Conservation (phyloP, 2,329 filamentous ascomycete species). For the Penicillium janthinellum region DNA sequence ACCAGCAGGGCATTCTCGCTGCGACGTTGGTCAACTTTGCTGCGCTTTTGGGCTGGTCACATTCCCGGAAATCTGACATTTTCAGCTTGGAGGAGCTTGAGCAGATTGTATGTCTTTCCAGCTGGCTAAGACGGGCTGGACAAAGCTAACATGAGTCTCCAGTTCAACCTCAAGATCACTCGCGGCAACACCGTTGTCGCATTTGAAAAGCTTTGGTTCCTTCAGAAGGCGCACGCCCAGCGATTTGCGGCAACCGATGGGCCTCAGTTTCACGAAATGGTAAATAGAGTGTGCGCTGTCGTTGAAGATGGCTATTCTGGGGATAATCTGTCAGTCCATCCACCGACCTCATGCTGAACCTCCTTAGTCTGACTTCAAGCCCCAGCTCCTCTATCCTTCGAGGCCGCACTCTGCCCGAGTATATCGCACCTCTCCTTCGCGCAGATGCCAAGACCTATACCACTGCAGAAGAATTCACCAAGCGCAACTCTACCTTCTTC, state of each 20-base stretch:
- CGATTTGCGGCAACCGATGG: constrained; percentile 51
- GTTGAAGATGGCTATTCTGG: constrained; percentile 27
- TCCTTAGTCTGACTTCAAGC: constrained; percentile 1
- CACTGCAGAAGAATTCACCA: constrained; percentile 57
- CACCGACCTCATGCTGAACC: background rate
- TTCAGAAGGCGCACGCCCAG: constrained; percentile 72
- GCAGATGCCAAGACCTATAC: constrained; percentile 61
- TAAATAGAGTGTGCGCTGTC: constrained; percentile 35
- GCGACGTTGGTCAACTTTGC: constrained; percentile 77
- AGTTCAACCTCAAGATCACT: constrained; percentile 87
- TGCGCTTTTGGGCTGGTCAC: constrained; percentile 81
- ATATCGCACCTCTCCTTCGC: constrained; percentile 54
- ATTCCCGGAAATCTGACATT: constrained; percentile 67
- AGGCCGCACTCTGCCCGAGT: constrained; percentile 45
- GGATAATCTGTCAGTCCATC: constrained; percentile 34
- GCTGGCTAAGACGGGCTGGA: background rate
- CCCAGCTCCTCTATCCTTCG: constrained; percentile 33
- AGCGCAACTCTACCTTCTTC: constrained; percentile 63
- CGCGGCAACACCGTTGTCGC: constrained; percentile 85
- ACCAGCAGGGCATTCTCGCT: constrained; percentile 61
- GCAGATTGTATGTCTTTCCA: constrained; percentile 56
- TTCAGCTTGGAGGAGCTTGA: constrained; percentile 72
- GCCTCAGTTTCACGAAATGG: constrained; percentile 43
- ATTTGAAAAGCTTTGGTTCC: constrained; percentile 74
- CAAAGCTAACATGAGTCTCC: constrained; percentile 25